phyloP scores from a whole-genome alignment of 768 basidiomycete species.

The Pisolithus sp. region DNA sequence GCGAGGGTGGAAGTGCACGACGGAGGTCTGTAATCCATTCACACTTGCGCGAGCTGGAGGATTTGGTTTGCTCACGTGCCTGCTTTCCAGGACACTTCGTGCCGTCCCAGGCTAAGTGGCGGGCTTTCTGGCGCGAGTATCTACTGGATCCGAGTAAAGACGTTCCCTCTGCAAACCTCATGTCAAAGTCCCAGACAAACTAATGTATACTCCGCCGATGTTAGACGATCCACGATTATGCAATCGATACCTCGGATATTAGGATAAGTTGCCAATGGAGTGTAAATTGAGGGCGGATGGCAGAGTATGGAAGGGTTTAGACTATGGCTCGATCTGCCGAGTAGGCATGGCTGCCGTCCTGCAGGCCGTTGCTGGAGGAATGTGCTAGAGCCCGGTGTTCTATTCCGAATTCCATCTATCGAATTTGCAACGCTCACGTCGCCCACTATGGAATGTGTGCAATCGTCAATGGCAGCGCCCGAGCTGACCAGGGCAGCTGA shows the following conservation, averaged over 20 bases:
- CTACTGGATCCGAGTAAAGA: constrained; percentile 45
- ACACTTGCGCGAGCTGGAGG: neutral
- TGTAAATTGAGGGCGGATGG: too few species aligned
- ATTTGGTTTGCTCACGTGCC: neutral
- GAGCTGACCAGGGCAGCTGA: too few species aligned
- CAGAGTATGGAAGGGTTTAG: too few species aligned
- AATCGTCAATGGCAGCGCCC: too few species aligned
- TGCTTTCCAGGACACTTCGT: constrained; percentile 66
- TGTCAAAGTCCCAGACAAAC: constrained; percentile 28
- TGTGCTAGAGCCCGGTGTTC: neutral
- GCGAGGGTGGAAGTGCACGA: constrained; percentile 69
- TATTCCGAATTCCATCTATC: neutral
- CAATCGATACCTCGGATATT: neutral
- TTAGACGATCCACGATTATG: neutral
- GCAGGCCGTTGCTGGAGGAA: neutral
- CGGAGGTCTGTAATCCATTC: constrained; percentile 52
- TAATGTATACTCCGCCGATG: constrained; percentile 38
- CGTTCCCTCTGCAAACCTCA: constrained; percentile 38
- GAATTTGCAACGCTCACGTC: neutral
- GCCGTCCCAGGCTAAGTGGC: constrained; percentile 71
- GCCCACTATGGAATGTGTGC: too few species aligned
- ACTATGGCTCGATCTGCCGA: too few species aligned
- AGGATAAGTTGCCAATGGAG: too few species aligned
- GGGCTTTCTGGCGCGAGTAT: constrained; percentile 66
- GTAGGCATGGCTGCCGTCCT: neutral